A percentile compares a stretch with the other conserved stretches of the same genome.
Evolutionary conservation across 257 asterid genomes (phyloP).

Genomic region (Handroanthus guayacan): DNA sequence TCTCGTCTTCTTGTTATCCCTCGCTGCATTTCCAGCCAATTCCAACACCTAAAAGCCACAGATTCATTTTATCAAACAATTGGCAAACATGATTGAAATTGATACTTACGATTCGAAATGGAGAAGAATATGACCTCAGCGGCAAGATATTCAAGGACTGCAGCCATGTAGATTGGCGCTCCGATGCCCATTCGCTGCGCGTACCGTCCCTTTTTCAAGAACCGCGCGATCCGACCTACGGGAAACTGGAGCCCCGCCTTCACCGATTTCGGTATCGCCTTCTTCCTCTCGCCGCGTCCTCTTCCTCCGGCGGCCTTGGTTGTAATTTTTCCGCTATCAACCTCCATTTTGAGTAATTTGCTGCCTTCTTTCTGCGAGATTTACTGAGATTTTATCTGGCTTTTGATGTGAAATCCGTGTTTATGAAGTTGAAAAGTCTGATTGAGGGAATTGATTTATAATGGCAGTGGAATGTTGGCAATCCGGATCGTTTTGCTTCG

Average conservation of each 20-base stretch:
- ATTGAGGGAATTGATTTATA: conserved; percentile 1
- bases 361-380: neutral
- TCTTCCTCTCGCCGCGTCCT: conserved; percentile 52
- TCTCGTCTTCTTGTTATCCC: conserved; percentile 56
- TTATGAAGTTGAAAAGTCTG: neutral
- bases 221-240: conserved; percentile 58
- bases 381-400: neutral
- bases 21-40: conserved; percentile 62
- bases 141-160: conserved; percentile 56
- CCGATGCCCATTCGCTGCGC: conserved; percentile 56
- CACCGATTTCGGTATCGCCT: conserved; percentile 48
- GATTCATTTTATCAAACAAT: neutral
- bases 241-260: conserved; percentile 67
- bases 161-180: conserved; percentile 57
- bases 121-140: conserved; percentile 47
- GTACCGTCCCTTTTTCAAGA: conserved; percentile 52
- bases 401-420: neutral
- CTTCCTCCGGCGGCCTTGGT: conserved; percentile 49
- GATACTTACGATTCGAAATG: neutral
- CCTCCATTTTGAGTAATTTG: conserved; percentile 21
- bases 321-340: neutral
- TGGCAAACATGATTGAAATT: neutral
- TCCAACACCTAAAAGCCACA: conserved; percentile 46
- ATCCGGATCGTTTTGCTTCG: conserved; percentile 18
- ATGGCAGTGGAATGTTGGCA: conserved; percentile 12